A percentile compares a stretch with the other conserved stretches of the same genome.
phyloP scores from a whole-genome alignment of 495 filamentous ascomycete species.

The Penicillium paradoxum region DNA sequence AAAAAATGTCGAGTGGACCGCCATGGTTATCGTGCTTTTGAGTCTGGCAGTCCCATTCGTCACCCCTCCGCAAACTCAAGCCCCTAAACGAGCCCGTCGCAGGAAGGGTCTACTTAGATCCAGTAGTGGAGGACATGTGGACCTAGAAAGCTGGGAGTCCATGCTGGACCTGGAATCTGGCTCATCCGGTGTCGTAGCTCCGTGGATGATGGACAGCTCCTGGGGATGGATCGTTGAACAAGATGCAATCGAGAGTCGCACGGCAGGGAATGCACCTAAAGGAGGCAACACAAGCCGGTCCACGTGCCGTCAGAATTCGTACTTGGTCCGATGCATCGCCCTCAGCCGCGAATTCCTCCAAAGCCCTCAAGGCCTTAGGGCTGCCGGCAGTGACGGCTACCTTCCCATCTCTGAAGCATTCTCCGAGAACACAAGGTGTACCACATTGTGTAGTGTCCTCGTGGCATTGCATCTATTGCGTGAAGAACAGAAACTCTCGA shows the following conservation, averaged over 20 bases:
- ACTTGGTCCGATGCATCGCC: conserved; percentile 39
- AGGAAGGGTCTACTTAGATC: conserved; percentile 53
- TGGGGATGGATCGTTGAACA: conserved; percentile 74
- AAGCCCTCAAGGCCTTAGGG: conserved; percentile 46
- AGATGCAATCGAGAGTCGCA: conserved; percentile 39
- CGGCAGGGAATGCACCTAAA: conserved; percentile 20
- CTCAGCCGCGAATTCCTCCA: conserved; percentile 55
- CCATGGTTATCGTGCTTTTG: conserved; percentile 67
- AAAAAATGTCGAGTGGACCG: conserved; percentile 70
- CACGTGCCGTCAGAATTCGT: conserved; percentile 45
- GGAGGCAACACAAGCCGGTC: conserved; percentile 19
- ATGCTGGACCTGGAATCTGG: conserved; percentile 54
- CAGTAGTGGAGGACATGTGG: conserved; percentile 53
- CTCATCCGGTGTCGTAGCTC: conserved; percentile 50
- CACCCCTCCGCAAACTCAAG: conserved; percentile 26
- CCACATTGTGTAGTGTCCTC: conserved; percentile 61
- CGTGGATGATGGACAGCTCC: conserved; percentile 61
- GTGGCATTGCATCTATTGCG: conserved; percentile 76
- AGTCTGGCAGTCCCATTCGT: conserved; percentile 53
- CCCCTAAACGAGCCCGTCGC: conserved; percentile 37
- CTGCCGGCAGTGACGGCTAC: conserved; percentile 51
- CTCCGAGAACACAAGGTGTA: conserved; percentile 50
- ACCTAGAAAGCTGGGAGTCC: conserved; percentile 58
- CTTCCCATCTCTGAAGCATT: conserved; percentile 56
- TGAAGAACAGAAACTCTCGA: conserved; percentile 84